Base-by-base conservation (phyloP, 2,329 filamentous ascomycete genomes). In the Cucurbitaria berberidis region DNA sequence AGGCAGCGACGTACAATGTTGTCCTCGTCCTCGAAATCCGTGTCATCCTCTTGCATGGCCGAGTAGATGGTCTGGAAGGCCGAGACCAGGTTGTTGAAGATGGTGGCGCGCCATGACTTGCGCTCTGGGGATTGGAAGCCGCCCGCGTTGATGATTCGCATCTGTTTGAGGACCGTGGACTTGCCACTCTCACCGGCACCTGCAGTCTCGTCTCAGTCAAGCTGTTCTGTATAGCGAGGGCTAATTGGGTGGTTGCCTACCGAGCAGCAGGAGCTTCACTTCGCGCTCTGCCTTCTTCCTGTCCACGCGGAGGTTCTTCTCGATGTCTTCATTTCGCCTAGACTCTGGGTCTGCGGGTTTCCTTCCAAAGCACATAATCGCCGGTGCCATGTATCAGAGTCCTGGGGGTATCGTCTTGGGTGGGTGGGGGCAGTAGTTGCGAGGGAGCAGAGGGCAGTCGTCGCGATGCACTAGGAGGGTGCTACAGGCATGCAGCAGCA, bases 151-250 rank as follows among this genome's bases (percentile, higher is more conserved):
- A 99, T 97, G 76, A 99, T 87, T 76, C 93, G 93, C 95, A 99
- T 98, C 82, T 98, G 93, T 81, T 98, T 98, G 62, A 98, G 85
- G 54, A 98, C 93, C 1, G 93, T 98, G 8, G 93, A 97, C 78
- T 98, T 98, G 62, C 93, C 91, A 53, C 89, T 95, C 78, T 98
- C 93, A 72, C 93, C 93, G 68, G 93, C 93, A 76, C 93, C 93
- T 97, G 65, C 60, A 60, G 34, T 34, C n/a, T 32, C 48, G 49
- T 45, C 32, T 58, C 48, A 59, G 70, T 77, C 70, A 51, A n/a
- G 30, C 27, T 51, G 41, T 21, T 24, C 21, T 27, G 13, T 36
- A 18, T n/a, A n/a, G n/a, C n/a, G n/a, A n/a, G n/a, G n/a, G n/a
- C 36, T 16, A 32, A 15, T 24, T 15, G 35, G 46, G n/a, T 43